Evolutionary conservation across 2,329 filamentous ascomycete species (phyloP), one percentile per base, ranked within the genome.

Genomic region (Cladosporium sp.): DNA sequence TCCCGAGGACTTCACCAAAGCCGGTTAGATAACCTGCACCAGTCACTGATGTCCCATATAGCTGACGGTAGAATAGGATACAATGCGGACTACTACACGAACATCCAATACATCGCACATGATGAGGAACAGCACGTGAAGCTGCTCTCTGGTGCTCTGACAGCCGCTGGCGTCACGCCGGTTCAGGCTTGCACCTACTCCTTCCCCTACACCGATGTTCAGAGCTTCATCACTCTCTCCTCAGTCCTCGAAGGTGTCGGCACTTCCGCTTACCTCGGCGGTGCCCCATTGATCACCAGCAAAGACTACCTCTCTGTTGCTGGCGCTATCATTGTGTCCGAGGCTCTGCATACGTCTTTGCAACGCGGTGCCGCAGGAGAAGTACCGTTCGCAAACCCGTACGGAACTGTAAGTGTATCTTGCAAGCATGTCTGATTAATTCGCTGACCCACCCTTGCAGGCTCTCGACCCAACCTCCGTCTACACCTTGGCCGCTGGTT

Each of bases 401-500:
- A 83, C 60, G 82, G 84, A 57, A 74, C 77, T 22, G 43, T 52
- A 37, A 46, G 44, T 45, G 43, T 6, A 32, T n/a, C 9, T 5
- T 28, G 13, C 19, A n/a, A 19, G 9, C 16, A 1, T 22, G 38
- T 34, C 10, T n/a, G 16, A 8, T 11, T 3, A 6, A 14, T 9
- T 11, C n/a, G 16, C 49, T 46, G 22, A 46, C 22, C n/a, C 32
- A 5, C 11, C 14, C 13, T 2, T 8, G 4, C 33, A 52, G 49
- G 80, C 83, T 0, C 73, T 86, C 40, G 68, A 70, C 59, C 74
- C 78, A 62, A 77, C 82, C 65, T 70, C 77, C 60, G 81, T 85
- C 49, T 85, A 77, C 73, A 82, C 82, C 4, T 75, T 87, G n/a
- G 83, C 83, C 0, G 74, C 81, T 0, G 71, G 73, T 51, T 86